These are phyloP conservation scores for Cutaneotrichosporon cavernicola DNA, from an alignment of 1,284 basidiomycete genomes.

Conservation along the genomic window DNA sequence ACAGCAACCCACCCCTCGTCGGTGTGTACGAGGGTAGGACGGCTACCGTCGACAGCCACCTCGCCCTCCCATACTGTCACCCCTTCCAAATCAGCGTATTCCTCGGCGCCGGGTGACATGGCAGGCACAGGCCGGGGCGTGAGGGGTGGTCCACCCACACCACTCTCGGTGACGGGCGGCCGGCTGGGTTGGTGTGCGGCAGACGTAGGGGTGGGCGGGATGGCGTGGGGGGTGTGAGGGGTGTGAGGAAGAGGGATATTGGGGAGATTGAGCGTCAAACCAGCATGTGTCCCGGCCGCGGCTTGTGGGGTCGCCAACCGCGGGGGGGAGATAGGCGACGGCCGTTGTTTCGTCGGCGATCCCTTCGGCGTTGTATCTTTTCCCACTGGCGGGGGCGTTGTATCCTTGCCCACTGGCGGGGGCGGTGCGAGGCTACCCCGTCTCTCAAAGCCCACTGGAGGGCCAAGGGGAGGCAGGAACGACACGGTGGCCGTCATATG, in stretches of 20 bases:
- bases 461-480: slow-evolving; percentile 64
- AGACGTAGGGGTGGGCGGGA: not conserved
- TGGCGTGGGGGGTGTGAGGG: not conserved
- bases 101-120: slow-evolving; percentile 65
- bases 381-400: not conserved
- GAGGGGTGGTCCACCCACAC: slow-evolving; percentile 22
- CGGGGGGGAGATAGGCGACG: not conserved
- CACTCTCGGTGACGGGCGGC: not conserved
- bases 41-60: slow-evolving; percentile 42
- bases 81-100: slow-evolving; percentile 73
- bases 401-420: not conserved
- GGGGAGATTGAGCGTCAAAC: not conserved
- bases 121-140: slow-evolving; percentile 51
- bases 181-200: not conserved
- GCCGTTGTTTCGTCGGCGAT: not conserved
- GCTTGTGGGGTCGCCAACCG: not conserved
- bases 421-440: not conserved
- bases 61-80: slow-evolving; percentile 61
- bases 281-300: not conserved
- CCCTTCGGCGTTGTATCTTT: slow-evolving; percentile 18
- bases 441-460: slow-evolving; percentile 8
- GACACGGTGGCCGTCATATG: slow-evolving; percentile 76
- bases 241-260: not conserved
- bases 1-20: slow-evolving; percentile 68
- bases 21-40: slow-evolving; percentile 58